A percentile compares a stretch with the other conserved stretches of the same genome.
These are phyloP conservation scores for Rutstroemia sp. DNA, from an alignment of 2,329 filamentous ascomycete species.

Conservation along the genomic window DNA sequence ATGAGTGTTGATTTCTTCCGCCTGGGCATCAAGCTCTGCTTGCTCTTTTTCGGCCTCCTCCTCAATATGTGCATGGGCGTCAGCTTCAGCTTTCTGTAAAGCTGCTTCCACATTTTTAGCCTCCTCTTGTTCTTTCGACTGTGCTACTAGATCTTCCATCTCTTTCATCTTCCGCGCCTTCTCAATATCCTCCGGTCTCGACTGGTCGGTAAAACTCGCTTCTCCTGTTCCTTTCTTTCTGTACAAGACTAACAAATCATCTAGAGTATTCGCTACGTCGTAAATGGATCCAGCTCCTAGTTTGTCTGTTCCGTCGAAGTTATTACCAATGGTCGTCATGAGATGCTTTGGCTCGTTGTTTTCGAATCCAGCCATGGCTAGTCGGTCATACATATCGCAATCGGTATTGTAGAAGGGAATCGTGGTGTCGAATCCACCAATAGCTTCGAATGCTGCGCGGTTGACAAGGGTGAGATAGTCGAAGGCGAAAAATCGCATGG, in stretches of 20 bases:
- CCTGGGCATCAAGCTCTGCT: neutral
- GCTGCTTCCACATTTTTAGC: neutral
- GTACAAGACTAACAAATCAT: conserved; percentile 40
- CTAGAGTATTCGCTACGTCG: conserved; percentile 38
- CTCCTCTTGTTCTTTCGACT: neutral
- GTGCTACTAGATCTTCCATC: neutral
- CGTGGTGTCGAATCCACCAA: conserved; percentile 47
- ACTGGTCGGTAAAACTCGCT: conserved; percentile 28
- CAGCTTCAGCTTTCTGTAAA: neutral
- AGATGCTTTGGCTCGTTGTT: conserved; percentile 19
- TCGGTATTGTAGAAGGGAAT: conserved; percentile 53
- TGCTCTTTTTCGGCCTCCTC: neutral
- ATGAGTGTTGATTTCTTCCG: neutral
- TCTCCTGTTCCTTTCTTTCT: conserved; percentile 32
- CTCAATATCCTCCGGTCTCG: conserved; percentile 12
- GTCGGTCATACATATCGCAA: conserved; percentile 45
- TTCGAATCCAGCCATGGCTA: conserved; percentile 40
- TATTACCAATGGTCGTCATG: conserved; percentile 1
- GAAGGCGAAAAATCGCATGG: conserved; percentile 48
- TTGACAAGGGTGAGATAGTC: conserved; percentile 52
- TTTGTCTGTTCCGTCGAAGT: conserved; percentile 21
- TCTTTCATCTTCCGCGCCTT: neutral
- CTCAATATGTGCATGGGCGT: neutral
- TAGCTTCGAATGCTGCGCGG: conserved; percentile 38
- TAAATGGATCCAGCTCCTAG: conserved; percentile 36